A percentile compares a stretch with the other conserved stretches of the same genome.
These are phyloP conservation scores for Mycocentrospora acerina DNA, from an alignment of 2,329 filamentous ascomycete species.

Conservation along the genomic window DNA sequence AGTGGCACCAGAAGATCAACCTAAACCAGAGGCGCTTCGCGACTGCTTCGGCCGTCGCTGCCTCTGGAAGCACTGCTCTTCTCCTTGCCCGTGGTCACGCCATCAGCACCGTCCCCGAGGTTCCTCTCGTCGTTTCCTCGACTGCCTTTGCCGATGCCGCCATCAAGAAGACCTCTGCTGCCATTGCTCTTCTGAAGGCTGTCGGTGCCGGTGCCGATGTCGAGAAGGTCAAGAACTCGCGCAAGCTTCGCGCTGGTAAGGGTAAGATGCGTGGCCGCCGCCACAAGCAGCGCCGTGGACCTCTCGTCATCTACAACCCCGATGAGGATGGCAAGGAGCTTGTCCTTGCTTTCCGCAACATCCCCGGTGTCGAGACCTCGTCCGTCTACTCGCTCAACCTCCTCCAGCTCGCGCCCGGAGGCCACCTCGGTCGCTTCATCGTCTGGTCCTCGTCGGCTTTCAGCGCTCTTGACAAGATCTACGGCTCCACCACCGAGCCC, in stretches of 20 bases:
- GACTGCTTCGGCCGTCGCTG: slow-evolving; percentile 94
- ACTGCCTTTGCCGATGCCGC: slow-evolving; percentile 78
- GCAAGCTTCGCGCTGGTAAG: slow-evolving; percentile 98
- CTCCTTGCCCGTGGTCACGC: slow-evolving; percentile 97
- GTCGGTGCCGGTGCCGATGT: slow-evolving; percentile 88
- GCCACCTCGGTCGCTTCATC: slow-evolving; percentile 98
- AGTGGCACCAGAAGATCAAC: slow-evolving; percentile 99
- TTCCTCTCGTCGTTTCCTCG: slow-evolving; percentile 94
- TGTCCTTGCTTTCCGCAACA: slow-evolving; percentile 95
- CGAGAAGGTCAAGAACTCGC: slow-evolving; percentile 93
- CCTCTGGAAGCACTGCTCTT: slow-evolving; percentile 91
- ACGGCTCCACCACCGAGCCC: slow-evolving; percentile 87
- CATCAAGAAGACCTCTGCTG: slow-evolving; percentile 84
- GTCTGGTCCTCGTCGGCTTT: slow-evolving; percentile 98
- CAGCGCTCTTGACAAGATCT: slow-evolving; percentile 94
- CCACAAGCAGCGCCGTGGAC: slow-evolving; percentile 95
- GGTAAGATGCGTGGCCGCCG: slow-evolving; percentile 97
- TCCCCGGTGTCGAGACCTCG: slow-evolving; percentile 95
- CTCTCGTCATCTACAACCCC: slow-evolving; percentile 96
- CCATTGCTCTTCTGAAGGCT: slow-evolving; percentile 83
- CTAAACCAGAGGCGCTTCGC: slow-evolving; percentile 98
- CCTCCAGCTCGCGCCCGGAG: slow-evolving; percentile 97
- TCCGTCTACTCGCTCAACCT: slow-evolving; percentile 95
- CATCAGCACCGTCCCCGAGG: slow-evolving; percentile 88
- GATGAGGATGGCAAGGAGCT: slow-evolving; percentile 94